Base-by-base conservation (phyloP, 2,329 filamentous ascomycete genomes). In the Albifimbria verrucaria region DNA sequence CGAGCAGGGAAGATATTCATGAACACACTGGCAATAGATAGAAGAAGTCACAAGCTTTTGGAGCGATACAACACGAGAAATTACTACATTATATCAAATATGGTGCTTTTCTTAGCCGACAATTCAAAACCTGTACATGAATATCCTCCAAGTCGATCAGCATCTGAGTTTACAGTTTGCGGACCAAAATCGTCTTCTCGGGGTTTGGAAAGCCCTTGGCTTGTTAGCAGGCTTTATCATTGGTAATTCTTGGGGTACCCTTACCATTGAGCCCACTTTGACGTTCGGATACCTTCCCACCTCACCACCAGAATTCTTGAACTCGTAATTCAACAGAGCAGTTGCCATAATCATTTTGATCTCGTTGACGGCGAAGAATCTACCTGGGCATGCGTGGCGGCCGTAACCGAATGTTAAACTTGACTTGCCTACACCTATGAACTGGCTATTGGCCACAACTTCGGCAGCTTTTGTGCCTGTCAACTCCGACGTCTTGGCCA, bases 301-400 rank as follows among this genome's bases (percentile, higher is more conserved):
- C 5, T 23, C 25, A 28, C 54, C 15, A n/a, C 41, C n/a, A 24
- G 52, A 18, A 51, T 54, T 24, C 52, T 53, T 55, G 3, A 72
- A 55, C 21, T 77, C 73, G 56, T 76, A 75, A 24, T 66, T 70
- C 0, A 76, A 70, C 43, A 77, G 56, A 3, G 72, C 62, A 45
- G 72, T 62, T 2, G 71, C 69, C 15, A 77, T 57, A 18, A 77
- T 69, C 57, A 76, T 61, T 62, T 77, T 77, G 62, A 77, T 73
- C 65, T 77, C 72, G 55, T 74, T 70, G 22, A 65, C 64, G 10
- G 74, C 74, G 55, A 77, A 76, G 68, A 77, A 77, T 1, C 74
- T 67, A 1, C 74, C 75, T 0, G 72, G 73, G 52, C 72, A 74
- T 5, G 72, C 72, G 54, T 73, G 69, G n/a, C 67, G 64, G 4